phyloP scores from a whole-genome alignment of 371 early-diverging fungal species.

The Mortierella sp. region DNA sequence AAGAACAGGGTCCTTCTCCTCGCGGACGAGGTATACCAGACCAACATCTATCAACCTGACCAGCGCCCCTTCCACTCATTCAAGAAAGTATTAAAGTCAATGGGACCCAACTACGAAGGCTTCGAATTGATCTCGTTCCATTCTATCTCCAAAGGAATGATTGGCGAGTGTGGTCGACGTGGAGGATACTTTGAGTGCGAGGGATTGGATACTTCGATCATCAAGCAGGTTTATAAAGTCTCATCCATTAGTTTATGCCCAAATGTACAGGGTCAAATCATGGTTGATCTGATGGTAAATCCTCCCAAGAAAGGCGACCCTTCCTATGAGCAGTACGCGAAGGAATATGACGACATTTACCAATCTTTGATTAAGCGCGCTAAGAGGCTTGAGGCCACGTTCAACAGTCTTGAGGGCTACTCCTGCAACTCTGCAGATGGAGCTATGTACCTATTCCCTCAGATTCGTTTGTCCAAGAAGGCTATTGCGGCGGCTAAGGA shows the following conservation, averaged over 20 bases:
- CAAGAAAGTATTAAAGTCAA: conserved; percentile 87
- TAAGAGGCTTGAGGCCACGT: conserved; percentile 76
- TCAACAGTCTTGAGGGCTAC: conserved; percentile 88
- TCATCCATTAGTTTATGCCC: conserved; percentile 94
- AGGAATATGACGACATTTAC: conserved; percentile 83
- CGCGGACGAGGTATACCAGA: conserved; percentile 99
- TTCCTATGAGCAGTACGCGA: conserved; percentile 80
- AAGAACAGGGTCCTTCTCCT: conserved; percentile 85
- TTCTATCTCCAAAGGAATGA: conserved; percentile 96
- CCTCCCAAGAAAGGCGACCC: conserved; percentile 88
- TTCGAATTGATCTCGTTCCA: conserved; percentile 96
- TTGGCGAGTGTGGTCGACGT: conserved; percentile 98
- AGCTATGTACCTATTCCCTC: conserved; percentile 97
- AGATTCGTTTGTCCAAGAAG: conserved; percentile 77
- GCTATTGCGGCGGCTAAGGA: conserved; percentile 82
- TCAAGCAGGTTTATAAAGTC: conserved; percentile 92
- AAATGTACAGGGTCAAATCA: conserved; percentile 86
- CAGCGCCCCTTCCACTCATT: conserved; percentile 93
- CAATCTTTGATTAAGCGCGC: conserved; percentile 87
- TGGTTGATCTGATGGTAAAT: conserved; percentile 95
- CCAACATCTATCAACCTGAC: conserved; percentile 88
- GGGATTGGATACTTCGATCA: conserved; percentile 80
- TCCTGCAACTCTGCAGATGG: conserved; percentile 92
- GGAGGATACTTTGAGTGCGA: conserved; percentile 97
- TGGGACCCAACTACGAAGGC: conserved; percentile 71